phyloP scores from a whole-genome alignment of 148 eudicot species.

The Euryodendron excelsum region DNA sequence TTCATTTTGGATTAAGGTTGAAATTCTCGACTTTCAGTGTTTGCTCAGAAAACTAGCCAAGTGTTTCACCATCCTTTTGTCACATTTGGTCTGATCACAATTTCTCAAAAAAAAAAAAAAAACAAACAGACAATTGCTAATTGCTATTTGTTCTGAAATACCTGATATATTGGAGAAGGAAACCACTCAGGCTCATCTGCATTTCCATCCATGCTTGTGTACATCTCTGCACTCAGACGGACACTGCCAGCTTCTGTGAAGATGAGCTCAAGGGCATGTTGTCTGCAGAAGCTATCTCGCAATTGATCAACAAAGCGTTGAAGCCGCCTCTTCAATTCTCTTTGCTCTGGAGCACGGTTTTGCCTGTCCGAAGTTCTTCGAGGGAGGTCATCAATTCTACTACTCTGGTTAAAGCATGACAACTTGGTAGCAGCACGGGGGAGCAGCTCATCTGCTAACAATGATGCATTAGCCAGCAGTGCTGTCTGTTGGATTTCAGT shows the following conservation, averaged over 20 bases:
- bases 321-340: slow-evolving; percentile 74
- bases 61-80: background rate
- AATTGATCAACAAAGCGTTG: slow-evolving; percentile 70
- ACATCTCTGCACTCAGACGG: slow-evolving; percentile 63
- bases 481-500: slow-evolving; percentile 75
- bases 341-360: slow-evolving; percentile 62
- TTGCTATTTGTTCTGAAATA: slow-evolving; percentile 14
- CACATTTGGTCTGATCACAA: background rate
- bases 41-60: background rate
- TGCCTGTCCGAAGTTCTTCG: slow-evolving; percentile 49
- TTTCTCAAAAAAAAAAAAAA: background rate
- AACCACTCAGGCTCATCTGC: slow-evolving; percentile 87
- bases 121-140: too few species aligned
- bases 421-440: slow-evolving; percentile 72
- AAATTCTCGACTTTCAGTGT: background rate
- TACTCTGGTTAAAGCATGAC: slow-evolving; percentile 26
- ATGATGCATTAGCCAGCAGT: slow-evolving; percentile 65
- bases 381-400: slow-evolving; percentile 40
- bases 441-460: slow-evolving; percentile 76
- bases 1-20: background rate
- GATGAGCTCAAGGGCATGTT: slow-evolving; percentile 85
- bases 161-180: slow-evolving; percentile 89
- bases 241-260: slow-evolving; percentile 82
- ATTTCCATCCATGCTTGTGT: slow-evolving; percentile 56
- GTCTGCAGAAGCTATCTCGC: slow-evolving; percentile 86